Base-by-base conservation (phyloP, 129 eudicot species). In the Flaveria trinervia region DNA sequence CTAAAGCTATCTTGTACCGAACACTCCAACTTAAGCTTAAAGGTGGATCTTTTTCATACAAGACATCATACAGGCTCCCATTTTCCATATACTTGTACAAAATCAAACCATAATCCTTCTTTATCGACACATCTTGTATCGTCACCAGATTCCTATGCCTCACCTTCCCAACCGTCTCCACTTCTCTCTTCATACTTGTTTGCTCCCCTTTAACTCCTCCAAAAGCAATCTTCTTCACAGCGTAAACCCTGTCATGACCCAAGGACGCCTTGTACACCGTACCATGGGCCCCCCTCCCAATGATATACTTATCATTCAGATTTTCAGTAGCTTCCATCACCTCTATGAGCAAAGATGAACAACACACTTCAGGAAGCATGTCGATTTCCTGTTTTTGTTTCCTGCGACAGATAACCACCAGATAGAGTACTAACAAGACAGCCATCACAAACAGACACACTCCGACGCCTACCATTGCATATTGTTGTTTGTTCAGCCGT, bases 261-360 rank as follows among this genome's bases (percentile, higher is more conserved):
- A 90, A 65, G 7, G 61, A 76, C 17, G 89, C 98, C 89, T 85
- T 93, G 74, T 93, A 93, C 17, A 93, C 97, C 1, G 85, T 90
- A 50, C 97, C 98, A 69, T 93, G 97, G 67, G 91, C 92, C 74
- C 98, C 64, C 64, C 84, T 93, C 84, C 98, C 98, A 8, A 90
- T 80, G 72, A 93, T 74, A 71, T 86, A 88, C 84, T 68, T 85
- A 14, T 85, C 92, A 39, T 85, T 83, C 61, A 90, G 83, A 61
- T 86, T 88, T 78, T 85, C 98, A 13, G 98, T 90, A 44, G 92
- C 96, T 78, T 75, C 89, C 75, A 90, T 64, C 41, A 88, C 86
- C 81, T 85, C 84, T 23, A 78, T 81, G 56, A 90, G 81, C 79
- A 88, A 76, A 16, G 92, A 80, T 16, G 92, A 85, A 15, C 85